Evolutionary conservation across 1,139 yeast species (phyloP).

Genomic region (Arxiozyma slooffiae): DNA sequence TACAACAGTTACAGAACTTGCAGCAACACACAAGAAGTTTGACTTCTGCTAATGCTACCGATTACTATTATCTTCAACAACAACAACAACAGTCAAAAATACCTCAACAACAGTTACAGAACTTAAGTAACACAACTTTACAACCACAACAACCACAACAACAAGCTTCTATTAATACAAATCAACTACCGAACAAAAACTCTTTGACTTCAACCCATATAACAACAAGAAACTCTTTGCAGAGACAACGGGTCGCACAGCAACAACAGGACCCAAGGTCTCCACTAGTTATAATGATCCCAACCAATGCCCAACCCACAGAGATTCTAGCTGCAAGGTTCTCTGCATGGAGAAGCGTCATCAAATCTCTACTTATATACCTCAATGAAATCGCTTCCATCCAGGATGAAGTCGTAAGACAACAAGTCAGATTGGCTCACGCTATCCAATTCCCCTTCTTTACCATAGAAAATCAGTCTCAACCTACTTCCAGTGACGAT

Average conservation of each 20-base stretch:
- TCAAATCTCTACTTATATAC: conserved; percentile 64
- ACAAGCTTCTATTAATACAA: background rate
- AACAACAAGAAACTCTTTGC: conserved; percentile 6
- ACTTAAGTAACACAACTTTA: background rate
- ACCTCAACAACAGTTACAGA: conserved; percentile 3
- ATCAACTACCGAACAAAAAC: conserved; percentile 3
- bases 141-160: background rate
- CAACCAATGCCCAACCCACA: conserved; percentile 62
- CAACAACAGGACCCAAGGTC: conserved; percentile 33
- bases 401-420: conserved; percentile 80
- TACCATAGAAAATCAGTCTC: conserved; percentile 23
- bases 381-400: conserved; percentile 72
- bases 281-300: conserved; percentile 39
- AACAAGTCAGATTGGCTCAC: conserved; percentile 71
- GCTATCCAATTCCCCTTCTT: conserved; percentile 56
- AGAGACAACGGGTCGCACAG: conserved; percentile 4
- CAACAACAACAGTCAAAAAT: background rate
- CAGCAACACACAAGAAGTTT: conserved; percentile 17
- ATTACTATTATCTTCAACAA: conserved; percentile 4
- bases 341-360: conserved; percentile 75
- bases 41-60: conserved; percentile 4
- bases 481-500: conserved; percentile 21
- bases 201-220: conserved; percentile 10
- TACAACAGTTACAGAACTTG: conserved; percentile 30
- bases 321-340: conserved; percentile 77